These are phyloP conservation scores for Gardenia jasminoides DNA, from an alignment of 257 asterid species.

Conservation along the genomic window DNA sequence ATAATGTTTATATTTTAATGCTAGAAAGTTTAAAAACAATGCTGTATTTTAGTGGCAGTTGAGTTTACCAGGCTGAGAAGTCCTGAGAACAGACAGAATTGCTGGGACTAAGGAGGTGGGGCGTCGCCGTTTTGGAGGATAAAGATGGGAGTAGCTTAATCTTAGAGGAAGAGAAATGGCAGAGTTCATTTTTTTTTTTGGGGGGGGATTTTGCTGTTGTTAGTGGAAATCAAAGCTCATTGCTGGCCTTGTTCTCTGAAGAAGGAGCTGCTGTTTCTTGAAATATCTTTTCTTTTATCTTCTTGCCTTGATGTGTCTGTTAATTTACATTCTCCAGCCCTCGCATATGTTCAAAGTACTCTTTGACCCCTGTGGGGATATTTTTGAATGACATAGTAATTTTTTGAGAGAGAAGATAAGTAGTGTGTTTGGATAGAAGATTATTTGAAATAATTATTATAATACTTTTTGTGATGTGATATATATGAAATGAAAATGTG, in stretches of 20 bases:
- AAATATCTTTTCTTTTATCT: background rate
- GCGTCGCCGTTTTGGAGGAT: conserved; percentile 38
- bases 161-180: conserved; percentile 12
- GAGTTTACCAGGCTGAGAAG: conserved; percentile 54
- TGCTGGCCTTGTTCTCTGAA: background rate
- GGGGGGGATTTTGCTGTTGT: background rate
- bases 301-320: background rate
- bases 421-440: too few relatives aligned
- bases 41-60: background rate
- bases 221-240: background rate
- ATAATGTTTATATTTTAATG: background rate
- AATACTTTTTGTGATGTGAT: too few relatives aligned
- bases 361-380: background rate
- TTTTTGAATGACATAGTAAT: too few relatives aligned
- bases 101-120: conserved; percentile 27
- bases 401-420: too few relatives aligned
- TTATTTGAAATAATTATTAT: too few relatives aligned
- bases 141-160: background rate
- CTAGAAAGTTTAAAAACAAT: background rate
- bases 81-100: conserved; percentile 53
- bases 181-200: conserved; percentile 13
- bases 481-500: too few relatives aligned
- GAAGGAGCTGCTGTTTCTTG: background rate
- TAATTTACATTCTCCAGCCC: background rate
- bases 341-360: background rate